phyloP scores from a whole-genome alignment of 1,284 basidiomycete genomes.

The Hypsizygus ulmarius region DNA sequence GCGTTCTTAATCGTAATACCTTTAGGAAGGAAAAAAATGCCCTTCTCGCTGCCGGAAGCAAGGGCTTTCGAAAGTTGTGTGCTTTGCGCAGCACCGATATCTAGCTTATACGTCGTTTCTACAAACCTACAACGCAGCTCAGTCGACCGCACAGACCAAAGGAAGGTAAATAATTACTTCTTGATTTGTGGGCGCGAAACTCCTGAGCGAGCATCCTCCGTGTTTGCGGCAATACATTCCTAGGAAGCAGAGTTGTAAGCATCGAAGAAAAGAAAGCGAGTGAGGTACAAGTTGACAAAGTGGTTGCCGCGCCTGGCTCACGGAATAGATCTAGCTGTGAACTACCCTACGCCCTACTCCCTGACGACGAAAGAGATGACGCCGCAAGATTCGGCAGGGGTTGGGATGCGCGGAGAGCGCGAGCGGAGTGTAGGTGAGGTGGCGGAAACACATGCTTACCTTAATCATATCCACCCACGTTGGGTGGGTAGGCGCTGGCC shows the following conservation, averaged over 20 bases:
- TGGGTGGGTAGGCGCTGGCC: constrained; percentile 54
- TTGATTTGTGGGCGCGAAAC: constrained; percentile 92
- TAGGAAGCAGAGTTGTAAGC: constrained; percentile 28
- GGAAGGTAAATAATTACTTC: constrained; percentile 52
- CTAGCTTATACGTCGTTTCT: constrained; percentile 76
- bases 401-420: neutral
- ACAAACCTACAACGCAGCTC: constrained; percentile 56
- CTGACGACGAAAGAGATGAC: neutral
- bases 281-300: neutral
- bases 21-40: constrained; percentile 83
- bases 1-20: constrained; percentile 43
- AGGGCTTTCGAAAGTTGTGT: constrained; percentile 84
- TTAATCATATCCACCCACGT: constrained; percentile 80
- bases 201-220: constrained; percentile 78
- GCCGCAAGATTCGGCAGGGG: too few species aligned
- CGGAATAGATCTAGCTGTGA: neutral
- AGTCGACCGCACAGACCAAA: neutral
- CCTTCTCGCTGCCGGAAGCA: constrained; percentile 75
- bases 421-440: neutral
- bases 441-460: constrained; percentile 37
- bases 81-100: constrained; percentile 74
- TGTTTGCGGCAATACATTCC: constrained; percentile 79
- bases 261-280: neutral
- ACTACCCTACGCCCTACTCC: constrained; percentile 11
- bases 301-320: neutral